Base-by-base conservation (phyloP, 1,139 yeast genomes). In the Kazachstania sp. region DNA sequence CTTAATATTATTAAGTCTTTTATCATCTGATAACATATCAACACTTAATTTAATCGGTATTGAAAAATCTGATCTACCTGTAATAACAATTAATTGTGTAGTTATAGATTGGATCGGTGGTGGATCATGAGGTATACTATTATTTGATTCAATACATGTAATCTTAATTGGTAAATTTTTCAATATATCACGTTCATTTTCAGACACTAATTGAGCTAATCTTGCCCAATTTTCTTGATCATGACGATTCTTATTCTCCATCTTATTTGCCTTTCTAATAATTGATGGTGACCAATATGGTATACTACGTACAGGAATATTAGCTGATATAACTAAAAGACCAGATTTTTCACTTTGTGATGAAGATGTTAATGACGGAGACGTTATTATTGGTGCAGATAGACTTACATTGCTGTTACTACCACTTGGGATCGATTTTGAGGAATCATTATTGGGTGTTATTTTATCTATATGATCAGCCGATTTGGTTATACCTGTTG, bases 251-350 rank as follows among this genome's bases (percentile, higher is more conserved):
- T 54, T 64, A 45, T 46, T 49, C 30, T 56, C 57, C 44, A 55
- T 53, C 41, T 47, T 52, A 47, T 66, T 66, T 1, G 64, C 57
- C 48, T 63, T 63, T 41, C 58, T 54, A 19, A 69, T 52, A 41
- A 68, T 50, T 4, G 64, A 52, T 26, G 72, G 71, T 9, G 65
- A 59, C 32, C 61, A 51, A 47, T 73, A 69, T 3, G 71, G 70
- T 16, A 69, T 47, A 45, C 69, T 67, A 41, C 51, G 54, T 20
- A 51, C 44, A 2, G 64, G 64, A 11, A 57, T 51, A 16, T 50
- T 44, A 11, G 55, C 46, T 7, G 54, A 47, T 15, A 59, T 18
- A 11, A 59, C 50, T 9, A 61, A 55, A 26, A 60, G 45, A 11
- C 65, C 64, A 5, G 56, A 51, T 34, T 53, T 57, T 13, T 51